Evolutionary conservation across 2,329 filamentous ascomycete genomes (phyloP), one percentile per base, ranked within the genome.

Genomic region (Epichloe gansuensis): DNA sequence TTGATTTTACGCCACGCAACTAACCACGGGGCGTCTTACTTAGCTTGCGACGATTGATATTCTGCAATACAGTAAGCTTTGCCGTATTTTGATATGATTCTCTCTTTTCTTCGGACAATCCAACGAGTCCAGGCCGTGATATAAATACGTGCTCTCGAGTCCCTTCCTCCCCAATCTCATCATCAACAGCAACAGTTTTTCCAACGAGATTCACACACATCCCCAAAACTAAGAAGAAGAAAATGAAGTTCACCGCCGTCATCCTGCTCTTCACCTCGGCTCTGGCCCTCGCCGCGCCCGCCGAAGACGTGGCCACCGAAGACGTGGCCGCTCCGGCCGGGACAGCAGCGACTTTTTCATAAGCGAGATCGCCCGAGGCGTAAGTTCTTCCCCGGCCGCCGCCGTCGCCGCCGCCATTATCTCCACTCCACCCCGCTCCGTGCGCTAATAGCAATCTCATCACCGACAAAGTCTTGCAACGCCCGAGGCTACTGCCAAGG

Each of bases 241-340:
- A 50, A 1, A 50, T 50, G 48, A 50, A 44, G 39, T 50, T 43
- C 48, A 13, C 25, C 48, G 39, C 48, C 38, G 48, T 23, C 31
- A 7, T 44, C 42, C 48, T 50, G 13, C 48, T 50, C 48, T 50
- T 50, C 23, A 44, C 48, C 11, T 43, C 48, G 6, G 38, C 48
- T 21, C 48, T 50, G 11, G 48, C 31, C 25, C n/a, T 45, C n/a
- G 48, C 38, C 21, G 48, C 43, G 13, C 39, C 52, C 15, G 42
- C 48, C 6, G 48, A 38, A 23, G 39, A 50, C n/a, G 38, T 28
- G 28, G 21, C 23, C n/a, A n/a, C 48, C 6, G 48, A 38, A 23
- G 39, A 50, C n/a, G 38, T 28, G 28, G 21, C 23, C n/a, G 31
- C 47, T 35, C 6, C 4, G 2, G 46, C n/a, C 31, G 46, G 23